Evolutionary conservation across 73 alveolate genomes (phyloP).

Genomic region (Breviolum minutum): DNA sequence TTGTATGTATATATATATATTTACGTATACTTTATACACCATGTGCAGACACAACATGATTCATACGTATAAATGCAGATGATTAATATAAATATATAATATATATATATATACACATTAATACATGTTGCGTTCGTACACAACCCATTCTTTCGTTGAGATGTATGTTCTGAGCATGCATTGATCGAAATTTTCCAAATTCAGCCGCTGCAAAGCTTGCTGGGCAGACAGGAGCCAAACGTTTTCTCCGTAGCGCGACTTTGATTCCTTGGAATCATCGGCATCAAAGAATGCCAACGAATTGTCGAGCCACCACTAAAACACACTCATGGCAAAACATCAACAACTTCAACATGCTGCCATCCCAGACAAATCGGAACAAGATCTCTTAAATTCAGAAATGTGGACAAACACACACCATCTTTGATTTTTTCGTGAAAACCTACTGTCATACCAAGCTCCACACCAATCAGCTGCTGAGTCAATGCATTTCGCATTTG

Average conservation of each 20-base stretch:
- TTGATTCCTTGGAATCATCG: conserved; percentile 36
- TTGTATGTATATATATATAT: too few relatives aligned
- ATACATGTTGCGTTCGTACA: not conserved
- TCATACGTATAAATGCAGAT: not conserved
- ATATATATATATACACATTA: too few relatives aligned
- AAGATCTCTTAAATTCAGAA: not conserved
- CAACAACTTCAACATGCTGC: too few relatives aligned
- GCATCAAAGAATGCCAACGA: not conserved
- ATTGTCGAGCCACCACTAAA: too few relatives aligned
- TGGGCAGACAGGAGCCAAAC: conserved; percentile 46
- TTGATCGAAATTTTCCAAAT: too few relatives aligned
- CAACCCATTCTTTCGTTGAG: too few relatives aligned
- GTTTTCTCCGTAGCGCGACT: conserved; percentile 36
- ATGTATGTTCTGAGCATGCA: too few relatives aligned
- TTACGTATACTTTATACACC: too few relatives aligned
- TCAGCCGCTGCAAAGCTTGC: not conserved
- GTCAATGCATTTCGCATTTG: conserved; percentile 70
- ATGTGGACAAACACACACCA: not conserved
- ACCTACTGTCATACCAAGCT: not conserved
- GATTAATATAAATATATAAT: too few relatives aligned
- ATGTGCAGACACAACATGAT: too few relatives aligned
- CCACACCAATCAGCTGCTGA: conserved; percentile 50
- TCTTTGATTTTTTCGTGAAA: not conserved
- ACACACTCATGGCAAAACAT: too few relatives aligned
- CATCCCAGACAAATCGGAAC: too few relatives aligned